Evolutionary conservation across 345 rosid species (phyloP), one percentile per base, ranked within the genome.

Genomic region (Jatropha curcas): DNA sequence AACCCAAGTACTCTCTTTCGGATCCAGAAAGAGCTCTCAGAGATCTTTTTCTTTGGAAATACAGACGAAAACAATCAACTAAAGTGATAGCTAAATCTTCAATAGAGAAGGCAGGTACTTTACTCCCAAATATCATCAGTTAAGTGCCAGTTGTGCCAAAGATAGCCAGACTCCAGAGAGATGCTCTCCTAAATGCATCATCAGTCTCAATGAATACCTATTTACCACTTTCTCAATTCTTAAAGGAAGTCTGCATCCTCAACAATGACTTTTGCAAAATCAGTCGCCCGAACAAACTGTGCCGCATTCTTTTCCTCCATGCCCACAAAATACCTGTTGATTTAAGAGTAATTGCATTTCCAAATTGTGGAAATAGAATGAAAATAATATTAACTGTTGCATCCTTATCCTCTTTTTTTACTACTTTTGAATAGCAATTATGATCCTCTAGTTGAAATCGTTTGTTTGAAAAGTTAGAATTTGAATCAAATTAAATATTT

Each of bases 101-200:
- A 27, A n/a, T 30, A 30, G 5, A 25, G 30, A 76, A 43, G 59
- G 17, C 61, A 17, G 69, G 53, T 62, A 24, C 74, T 78, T 81
- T 88, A 87, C 92, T 85, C 71, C 98, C 98, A 68, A 89, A 86
- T 51, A 92, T 81, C 81, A 94, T 79, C 97, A 7, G 97, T n/a
- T 87, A 57, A 94, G 88, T 2, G 92, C 97, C 97, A 16, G 97
- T 94, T 17, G 97, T 89, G 41, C 98, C 98, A 51, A 94, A 33
- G 92, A 86, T 79, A 79, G 68, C 76, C 56, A 37, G 87, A 81
- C 71, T 81, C 80, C 13, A 74, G 76, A n/a, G 85, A 73, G 80
- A 88, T 52, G 87, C 79, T 86, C 67, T 16, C 83, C 86, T n/a
- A 76, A 87, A 80, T 55, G 94, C 98, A 35, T 79, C 81, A 83